Evolutionary conservation across 2,329 filamentous ascomycete species (phyloP), one percentile per base, ranked within the genome.

Genomic region (Arthroderma uncinatum): DNA sequence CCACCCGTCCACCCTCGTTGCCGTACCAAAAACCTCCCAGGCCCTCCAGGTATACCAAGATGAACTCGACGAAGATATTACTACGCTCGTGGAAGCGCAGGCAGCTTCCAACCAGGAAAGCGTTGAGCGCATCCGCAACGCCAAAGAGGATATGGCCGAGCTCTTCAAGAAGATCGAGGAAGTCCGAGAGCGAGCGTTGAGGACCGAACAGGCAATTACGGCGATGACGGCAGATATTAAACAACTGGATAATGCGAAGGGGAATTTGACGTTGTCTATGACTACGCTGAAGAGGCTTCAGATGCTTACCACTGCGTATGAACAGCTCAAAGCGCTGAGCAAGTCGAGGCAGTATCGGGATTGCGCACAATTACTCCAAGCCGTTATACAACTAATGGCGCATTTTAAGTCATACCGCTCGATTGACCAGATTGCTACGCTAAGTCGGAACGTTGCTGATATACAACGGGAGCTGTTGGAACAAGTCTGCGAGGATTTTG

Each of bases 211-310:
- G 70, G 87, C 91, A 63, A 98, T 98, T 68, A 96, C 92, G 50
- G 90, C 90, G 64, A 98, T 98, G 93, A 98, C 93, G 60, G 90
- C 93, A 58, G 93, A 98, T 68, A 98, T 98, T 71, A 98, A 98
- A 76, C 85, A 92, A 63, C 80, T 98, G 62, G 93, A 98, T 73
- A 88, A 87, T 71, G 96, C 93, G 37, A 98, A 98, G 78, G 86
- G 86, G 71, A 98, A 98, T 73, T 79, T 98, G 60, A 96, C 93
- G 8, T 79, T 95, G 56, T 96, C 90, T 63, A 98, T 98, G 93
- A 98, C 93, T 44, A 92, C 92, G 21, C 78, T 98, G 66, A 98
- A 98, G 77, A 82, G 93, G 50, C 79, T 98, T 65, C 93, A 98
- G 78, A 98, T 98, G 93, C 76, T 98, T 68, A 97, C 93, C 4